Percentiles rank a stretch among this genome's conserved stretches.
Evolutionary conservation across 192 early-diverging fungal species (phyloP).

Genomic region (Podila clonocystis): DNA sequence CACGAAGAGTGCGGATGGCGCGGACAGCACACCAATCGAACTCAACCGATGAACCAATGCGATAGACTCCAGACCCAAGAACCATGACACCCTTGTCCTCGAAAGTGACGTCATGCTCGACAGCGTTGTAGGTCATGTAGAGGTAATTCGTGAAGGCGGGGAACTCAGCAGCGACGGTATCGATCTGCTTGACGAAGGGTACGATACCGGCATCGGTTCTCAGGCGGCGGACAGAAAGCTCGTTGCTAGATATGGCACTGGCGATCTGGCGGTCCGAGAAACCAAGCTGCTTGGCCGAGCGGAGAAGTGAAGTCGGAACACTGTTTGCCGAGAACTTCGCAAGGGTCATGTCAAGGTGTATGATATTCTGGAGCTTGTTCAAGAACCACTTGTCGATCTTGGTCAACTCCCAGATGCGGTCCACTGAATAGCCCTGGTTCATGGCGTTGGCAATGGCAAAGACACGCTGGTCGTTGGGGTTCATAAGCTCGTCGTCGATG

Average conservation of each 20-base stretch:
- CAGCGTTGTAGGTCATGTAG: slow-evolving; percentile 97
- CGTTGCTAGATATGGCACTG: slow-evolving; percentile 71
- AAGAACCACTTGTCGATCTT: slow-evolving; percentile 98
- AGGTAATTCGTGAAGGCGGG: slow-evolving; percentile 98
- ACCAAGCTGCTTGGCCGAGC: slow-evolving; percentile 91
- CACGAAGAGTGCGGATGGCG: slow-evolving; percentile 93
- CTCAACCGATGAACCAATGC: slow-evolving; percentile 97
- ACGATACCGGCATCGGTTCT: slow-evolving; percentile 82
- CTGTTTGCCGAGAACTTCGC: slow-evolving; percentile 66
- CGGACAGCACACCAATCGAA: slow-evolving; percentile 99
- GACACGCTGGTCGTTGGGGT: slow-evolving; percentile 91
- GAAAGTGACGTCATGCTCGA: slow-evolving; percentile 91
- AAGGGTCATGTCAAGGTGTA: slow-evolving; percentile 78
- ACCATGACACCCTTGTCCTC: slow-evolving; percentile 97
- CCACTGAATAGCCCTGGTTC: slow-evolving; percentile 90
- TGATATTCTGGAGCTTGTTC: slow-evolving; percentile 89
- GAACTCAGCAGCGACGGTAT: slow-evolving; percentile 99
- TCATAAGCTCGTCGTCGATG: slow-evolving; percentile 86
- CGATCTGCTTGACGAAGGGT: slow-evolving; percentile 98
- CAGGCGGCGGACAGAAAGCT: slow-evolving; percentile 87
- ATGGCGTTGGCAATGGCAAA: slow-evolving; percentile 97
- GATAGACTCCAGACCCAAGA: slow-evolving; percentile 96
- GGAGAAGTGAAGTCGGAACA: slow-evolving; percentile 66
- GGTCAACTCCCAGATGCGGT: slow-evolving; percentile 90
- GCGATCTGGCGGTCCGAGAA: slow-evolving; percentile 96